Evolutionary conservation across 768 basidiomycete species (phyloP), one percentile per base, ranked within the genome.

Genomic region (Calocybe gangraenosa): DNA sequence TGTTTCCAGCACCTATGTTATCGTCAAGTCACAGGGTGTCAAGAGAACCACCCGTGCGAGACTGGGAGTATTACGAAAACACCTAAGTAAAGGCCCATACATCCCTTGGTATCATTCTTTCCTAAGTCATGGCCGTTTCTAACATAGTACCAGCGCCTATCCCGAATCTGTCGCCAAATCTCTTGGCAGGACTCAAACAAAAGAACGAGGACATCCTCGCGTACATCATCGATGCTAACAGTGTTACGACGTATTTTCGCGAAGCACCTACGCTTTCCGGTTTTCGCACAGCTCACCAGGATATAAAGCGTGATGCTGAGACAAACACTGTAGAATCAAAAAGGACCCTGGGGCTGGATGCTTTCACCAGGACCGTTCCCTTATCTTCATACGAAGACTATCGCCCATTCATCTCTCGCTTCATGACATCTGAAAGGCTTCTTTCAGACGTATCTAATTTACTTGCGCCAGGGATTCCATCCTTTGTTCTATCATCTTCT

Each of bases 391-490:
- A 48, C 23, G 47, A 43, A n/a, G 47, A 48, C 22, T 48, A 48
- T 18, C 47, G 34, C n/a, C 37, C 47, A 6, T 48, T 36, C 30
- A 31, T 48, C 5, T 37, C 35, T 36, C 47, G 47, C 19, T 48
- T 48, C 17, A 7, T 38, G 28, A 38, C 43, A 18, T n/a, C 32
- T 14, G 41, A 41, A 21, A 37, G 47, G 13, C 19, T n/a, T 23
- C 25, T 37, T 4, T 42, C 47, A 11, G 37, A 6, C 31, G 42
- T 53, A 15, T 35, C 38, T 13, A 22, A 56, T 23, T 41, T 53
- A 9, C 45, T 56, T 28, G 38, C 55, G 4, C 55, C 51, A n/a
- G 55, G 52, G 13, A 18, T 56, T 7, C 55, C 55, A 11, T 9
- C 33, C 5, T 56, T 43, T 28, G 45, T 56, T 18, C 30, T 52